Evolutionary conservation across 2,329 filamentous ascomycete genomes (phyloP).

Genomic region (Thermochaetoides dissita): DNA sequence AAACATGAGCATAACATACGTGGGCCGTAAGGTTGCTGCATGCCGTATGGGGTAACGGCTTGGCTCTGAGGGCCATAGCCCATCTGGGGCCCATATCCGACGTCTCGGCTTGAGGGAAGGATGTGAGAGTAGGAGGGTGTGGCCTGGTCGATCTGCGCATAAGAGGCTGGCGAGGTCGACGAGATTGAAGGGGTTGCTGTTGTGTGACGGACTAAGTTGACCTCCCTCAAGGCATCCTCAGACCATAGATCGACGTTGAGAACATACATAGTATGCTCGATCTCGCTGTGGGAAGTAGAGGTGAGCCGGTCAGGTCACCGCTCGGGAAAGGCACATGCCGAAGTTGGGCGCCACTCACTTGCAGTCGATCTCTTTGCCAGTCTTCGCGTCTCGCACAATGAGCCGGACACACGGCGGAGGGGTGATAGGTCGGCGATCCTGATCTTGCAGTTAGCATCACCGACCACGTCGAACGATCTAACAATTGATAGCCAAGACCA

Average conservation of each 20-base stretch:
- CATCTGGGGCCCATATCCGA: conserved; percentile 16
- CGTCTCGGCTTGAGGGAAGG: conserved; percentile 26
- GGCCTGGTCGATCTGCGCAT: conserved; percentile 38
- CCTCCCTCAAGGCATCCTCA: conserved; percentile 49
- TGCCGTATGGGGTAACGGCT: conserved; percentile 16
- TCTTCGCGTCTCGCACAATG: conserved; percentile 58
- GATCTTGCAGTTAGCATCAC: conserved; percentile 6
- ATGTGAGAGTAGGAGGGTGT: conserved; percentile 23
- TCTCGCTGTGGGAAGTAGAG: conserved; percentile 35
- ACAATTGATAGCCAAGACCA: background rate
- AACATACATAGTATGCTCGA: conserved; percentile 37
- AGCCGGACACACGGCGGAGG: conserved; percentile 85
- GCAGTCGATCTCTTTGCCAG: conserved; percentile 69
- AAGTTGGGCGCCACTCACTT: conserved; percentile 41
- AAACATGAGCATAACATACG: conserved; percentile 6
- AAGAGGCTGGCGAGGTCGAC: conserved; percentile 66
- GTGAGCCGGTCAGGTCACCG: conserved; percentile 2
- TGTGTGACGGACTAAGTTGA: conserved; percentile 50
- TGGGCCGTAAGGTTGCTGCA: conserved; percentile 14
- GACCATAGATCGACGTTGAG: conserved; percentile 56
- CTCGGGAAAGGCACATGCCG: background rate
- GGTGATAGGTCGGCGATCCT: conserved; percentile 92
- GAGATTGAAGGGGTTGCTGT: conserved; percentile 64
- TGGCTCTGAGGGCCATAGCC: conserved; percentile 13
- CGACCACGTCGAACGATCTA: background rate